These are phyloP conservation scores for Pinguiococcus pyrenoidosus DNA, from an alignment of 108 stramenopile genomes.

Conservation along the genomic window DNA sequence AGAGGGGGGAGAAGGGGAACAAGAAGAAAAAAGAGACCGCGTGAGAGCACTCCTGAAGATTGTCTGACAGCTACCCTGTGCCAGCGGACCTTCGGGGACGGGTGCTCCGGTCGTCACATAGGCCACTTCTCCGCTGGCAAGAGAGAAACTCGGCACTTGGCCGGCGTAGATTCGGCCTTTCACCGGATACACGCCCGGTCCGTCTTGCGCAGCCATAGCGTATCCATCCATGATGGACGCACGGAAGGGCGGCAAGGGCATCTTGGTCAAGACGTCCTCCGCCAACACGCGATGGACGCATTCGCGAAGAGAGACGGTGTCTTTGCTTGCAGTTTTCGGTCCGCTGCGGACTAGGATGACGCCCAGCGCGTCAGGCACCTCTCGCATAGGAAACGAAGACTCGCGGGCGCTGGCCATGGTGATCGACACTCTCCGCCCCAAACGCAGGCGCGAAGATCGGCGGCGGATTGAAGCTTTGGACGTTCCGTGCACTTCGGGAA, in stretches of 20 bases:
- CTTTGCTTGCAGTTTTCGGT: no score
- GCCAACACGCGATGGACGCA: not conserved
- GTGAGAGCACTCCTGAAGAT: not conserved
- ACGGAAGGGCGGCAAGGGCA: conserved; percentile 19
- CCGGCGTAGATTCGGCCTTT: not conserved
- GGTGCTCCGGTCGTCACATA: conserved; percentile 45
- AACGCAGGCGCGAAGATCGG: no score
- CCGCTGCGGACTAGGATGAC: no score
- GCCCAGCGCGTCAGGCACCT: no score
- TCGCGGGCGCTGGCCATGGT: no score
- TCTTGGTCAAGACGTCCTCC: not conserved
- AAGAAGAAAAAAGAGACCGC: not conserved
- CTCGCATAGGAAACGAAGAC: no score
- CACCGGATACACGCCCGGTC: not conserved
- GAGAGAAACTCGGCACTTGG: no score
- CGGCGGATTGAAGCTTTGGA: no score
- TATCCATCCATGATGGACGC: conserved; percentile 47
- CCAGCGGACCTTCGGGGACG: conserved; percentile 32
- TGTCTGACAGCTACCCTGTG: conserved; percentile 16
- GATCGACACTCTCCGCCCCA: no score
- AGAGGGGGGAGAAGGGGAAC: not conserved
- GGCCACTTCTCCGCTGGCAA: conserved; percentile 18
- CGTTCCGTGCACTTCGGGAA: no score
- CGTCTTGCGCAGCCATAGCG: conserved; percentile 27
- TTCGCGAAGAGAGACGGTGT: no score